Evolutionary conservation across 176 grass and related monocot genomes (phyloP), one percentile per base, ranked within the genome.

Genomic region (Panicum miliaceum): DNA sequence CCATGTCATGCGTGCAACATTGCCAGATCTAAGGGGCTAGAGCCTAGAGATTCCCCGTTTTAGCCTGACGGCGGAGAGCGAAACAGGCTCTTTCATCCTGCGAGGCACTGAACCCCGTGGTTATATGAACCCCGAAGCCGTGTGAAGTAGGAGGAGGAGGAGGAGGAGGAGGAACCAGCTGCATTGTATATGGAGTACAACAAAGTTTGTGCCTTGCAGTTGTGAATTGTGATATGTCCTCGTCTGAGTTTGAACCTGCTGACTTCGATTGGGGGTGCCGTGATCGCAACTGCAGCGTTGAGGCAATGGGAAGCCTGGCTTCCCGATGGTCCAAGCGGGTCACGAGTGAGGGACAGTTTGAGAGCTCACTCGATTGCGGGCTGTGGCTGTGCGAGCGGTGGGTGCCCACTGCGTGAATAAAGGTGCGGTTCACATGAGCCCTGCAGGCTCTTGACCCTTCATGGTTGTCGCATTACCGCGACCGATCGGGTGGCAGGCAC

Each of bases 351-450:
- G 14, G 23, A 60, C 18, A 12, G 64, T 7, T 2, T 52, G 26
- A 5, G 29, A 62, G 42, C 40, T 50, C 29, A 42, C 4, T 71
- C 69, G 22, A 8, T 15, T 62, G 57, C 14, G 22, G 12, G 11
- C 16, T 62, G 57, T 25, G 22, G 12, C 23, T 25, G 58, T 47
- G 15, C 12, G 50, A 18, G n/a, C 8, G 4, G 3, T 32, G 7
- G 16, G 40, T 56, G 68, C 48, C 75, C 59, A 64, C 81, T 37
- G 41, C 34, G 48, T 14, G 38, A 65, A 78, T 37, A 60, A 83
- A 50, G 15, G 23, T 5, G 3, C 4, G 73, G 66, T 26, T 86
- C 88, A 83, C 84, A 86, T 86, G 88, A 86, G 3, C 83, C 3
- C 76, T 85, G 66, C 38, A 61, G 25, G 29, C n/a, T 52, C 16